phyloP scores from a whole-genome alignment of 1,284 basidiomycete genomes.

The Boletellus sp. region DNA sequence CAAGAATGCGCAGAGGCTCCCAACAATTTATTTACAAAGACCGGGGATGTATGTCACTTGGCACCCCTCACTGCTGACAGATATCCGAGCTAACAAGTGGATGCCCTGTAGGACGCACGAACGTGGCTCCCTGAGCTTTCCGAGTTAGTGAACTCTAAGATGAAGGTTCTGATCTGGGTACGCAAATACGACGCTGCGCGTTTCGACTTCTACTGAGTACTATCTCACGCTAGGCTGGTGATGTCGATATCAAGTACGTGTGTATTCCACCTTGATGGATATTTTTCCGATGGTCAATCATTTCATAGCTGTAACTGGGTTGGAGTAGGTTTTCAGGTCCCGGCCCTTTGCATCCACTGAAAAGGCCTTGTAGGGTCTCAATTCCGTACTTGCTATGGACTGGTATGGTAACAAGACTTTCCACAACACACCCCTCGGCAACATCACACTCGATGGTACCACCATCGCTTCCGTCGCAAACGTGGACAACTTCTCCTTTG shows the following conservation, averaged over 20 bases:
- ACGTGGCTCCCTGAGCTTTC: slow-evolving; percentile 52
- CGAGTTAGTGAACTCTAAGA: slow-evolving; percentile 47
- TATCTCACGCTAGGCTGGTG: slow-evolving; percentile 47
- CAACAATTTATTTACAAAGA: slow-evolving; percentile 37
- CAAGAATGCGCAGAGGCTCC: slow-evolving; percentile 45
- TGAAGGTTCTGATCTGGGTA: slow-evolving; percentile 63
- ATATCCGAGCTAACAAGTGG: slow-evolving; percentile 13
- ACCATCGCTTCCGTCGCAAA: slow-evolving; percentile 58
- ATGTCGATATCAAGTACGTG: slow-evolving; percentile 59
- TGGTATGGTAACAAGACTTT: slow-evolving; percentile 56
- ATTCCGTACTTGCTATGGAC: slow-evolving; percentile 54
- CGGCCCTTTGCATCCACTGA: not conserved
- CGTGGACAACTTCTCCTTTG: slow-evolving; percentile 63
- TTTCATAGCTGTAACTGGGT: slow-evolving; percentile 59
- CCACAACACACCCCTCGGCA: slow-evolving; percentile 48
- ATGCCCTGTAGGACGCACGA: slow-evolving; percentile 44
- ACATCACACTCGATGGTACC: slow-evolving; percentile 52
- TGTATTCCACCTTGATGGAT: not conserved
- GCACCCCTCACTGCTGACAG: not conserved
- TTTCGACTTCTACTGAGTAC: not conserved
- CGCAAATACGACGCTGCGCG: slow-evolving; percentile 4
- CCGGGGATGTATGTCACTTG: slow-evolving; percentile 32
- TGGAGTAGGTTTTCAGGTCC: slow-evolving; percentile 33
- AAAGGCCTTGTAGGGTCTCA: slow-evolving; percentile 33
- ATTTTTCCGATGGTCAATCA: slow-evolving; percentile 1